phyloP scores from a whole-genome alignment of 768 basidiomycete species.

The Macrocybe gigantea region DNA sequence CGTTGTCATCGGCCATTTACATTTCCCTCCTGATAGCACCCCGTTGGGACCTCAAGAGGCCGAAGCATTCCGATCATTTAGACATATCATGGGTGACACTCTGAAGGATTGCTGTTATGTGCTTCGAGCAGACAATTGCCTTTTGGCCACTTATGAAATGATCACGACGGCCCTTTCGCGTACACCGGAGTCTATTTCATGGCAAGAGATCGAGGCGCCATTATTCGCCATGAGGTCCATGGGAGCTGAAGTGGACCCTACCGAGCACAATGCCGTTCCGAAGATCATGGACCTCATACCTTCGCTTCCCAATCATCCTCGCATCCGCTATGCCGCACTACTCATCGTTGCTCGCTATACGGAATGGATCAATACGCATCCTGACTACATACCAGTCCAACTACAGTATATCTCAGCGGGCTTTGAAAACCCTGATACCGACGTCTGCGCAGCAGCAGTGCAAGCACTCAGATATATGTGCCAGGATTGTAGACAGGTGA shows the following conservation, averaged over 20 bases:
- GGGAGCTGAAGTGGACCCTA: slow-evolving; percentile 87
- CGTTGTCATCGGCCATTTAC: slow-evolving; percentile 85
- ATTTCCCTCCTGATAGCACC: slow-evolving; percentile 75
- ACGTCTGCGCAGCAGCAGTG: slow-evolving; percentile 90
- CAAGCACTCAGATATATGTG: slow-evolving; percentile 96
- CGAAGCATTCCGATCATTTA: slow-evolving; percentile 90
- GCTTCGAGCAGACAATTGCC: slow-evolving; percentile 79
- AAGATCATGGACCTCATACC: slow-evolving; percentile 96
- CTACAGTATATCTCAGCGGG: slow-evolving; percentile 90
- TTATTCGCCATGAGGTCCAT: slow-evolving; percentile 97
- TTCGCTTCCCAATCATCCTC: slow-evolving; percentile 81
- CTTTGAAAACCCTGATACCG: slow-evolving; percentile 73
- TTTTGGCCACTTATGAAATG: slow-evolving; percentile 75
- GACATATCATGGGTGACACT: slow-evolving; percentile 98
- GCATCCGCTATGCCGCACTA: slow-evolving; percentile 91
- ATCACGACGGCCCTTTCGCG: slow-evolving; percentile 70
- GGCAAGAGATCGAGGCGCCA: slow-evolving; percentile 98
- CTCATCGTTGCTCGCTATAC: slow-evolving; percentile 95
- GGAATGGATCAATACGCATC: slow-evolving; percentile 91
- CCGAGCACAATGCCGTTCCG: slow-evolving; percentile 82
- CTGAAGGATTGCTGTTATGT: slow-evolving; percentile 98
- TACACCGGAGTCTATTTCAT: slow-evolving; percentile 52
- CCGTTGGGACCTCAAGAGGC: slow-evolving; percentile 75
- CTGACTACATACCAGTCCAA: slow-evolving; percentile 78
- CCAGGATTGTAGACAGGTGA: slow-evolving; percentile 88